These are phyloP conservation scores for Voacanga thouarsii DNA, from an alignment of 257 asterid genomes.

Conservation along the genomic window DNA sequence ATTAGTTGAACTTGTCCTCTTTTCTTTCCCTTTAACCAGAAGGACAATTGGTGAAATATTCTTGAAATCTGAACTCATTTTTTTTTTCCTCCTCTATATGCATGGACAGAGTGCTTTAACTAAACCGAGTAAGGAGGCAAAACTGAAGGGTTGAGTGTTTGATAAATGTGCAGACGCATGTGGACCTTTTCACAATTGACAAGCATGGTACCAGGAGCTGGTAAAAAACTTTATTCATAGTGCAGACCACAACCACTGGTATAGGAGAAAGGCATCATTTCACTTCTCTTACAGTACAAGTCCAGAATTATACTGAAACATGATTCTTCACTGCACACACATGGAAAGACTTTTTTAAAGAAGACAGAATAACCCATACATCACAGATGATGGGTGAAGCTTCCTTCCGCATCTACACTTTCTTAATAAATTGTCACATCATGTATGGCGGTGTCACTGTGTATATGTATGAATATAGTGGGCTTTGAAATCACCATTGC, in stretches of 20 bases:
- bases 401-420: conserved; percentile 22
- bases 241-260: conserved; percentile 14
- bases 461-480: background rate
- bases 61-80: conserved; percentile 2
- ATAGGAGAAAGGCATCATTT: conserved; percentile 12
- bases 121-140: conserved; percentile 11
- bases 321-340: conserved; percentile 24
- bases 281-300: conserved; percentile 25
- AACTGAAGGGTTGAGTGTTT: conserved; percentile 3
- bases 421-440: conserved; percentile 19
- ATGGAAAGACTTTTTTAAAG: conserved; percentile 18
- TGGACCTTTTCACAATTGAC: conserved; percentile 29
- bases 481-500: conserved; percentile 15
- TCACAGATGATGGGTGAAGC: conserved; percentile 13
- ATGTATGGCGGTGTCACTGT: background rate
- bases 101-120: conserved; percentile 12
- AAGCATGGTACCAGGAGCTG: conserved; percentile 7
- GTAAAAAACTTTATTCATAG: conserved; percentile 6
- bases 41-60: conserved; percentile 6
- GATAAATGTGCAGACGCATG: conserved; percentile 24
- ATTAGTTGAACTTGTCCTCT: background rate
- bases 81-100: background rate
- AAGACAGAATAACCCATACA: conserved; percentile 21
- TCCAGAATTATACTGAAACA: conserved; percentile 20
- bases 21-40: background rate